Base-by-base conservation (phyloP, 345 rosid genomes). In the Reutealis trisperma region DNA sequence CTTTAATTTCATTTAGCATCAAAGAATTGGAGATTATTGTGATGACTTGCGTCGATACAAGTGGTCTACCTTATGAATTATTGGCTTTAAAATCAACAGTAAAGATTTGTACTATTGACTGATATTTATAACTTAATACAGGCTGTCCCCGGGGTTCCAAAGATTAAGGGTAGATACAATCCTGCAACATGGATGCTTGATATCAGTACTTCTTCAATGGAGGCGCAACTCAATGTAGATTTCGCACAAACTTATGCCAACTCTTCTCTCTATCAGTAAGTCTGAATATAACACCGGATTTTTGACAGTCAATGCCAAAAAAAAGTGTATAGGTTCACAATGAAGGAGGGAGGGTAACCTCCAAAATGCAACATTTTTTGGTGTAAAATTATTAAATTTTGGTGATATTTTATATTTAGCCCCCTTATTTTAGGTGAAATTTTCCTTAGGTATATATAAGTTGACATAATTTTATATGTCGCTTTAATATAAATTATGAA, bases 141-240 rank as follows among this genome's bases (percentile, higher is more conserved):
- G 97, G 92, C 90, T 51, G 67, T 94, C 34, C 90, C 85, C 25
- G 97, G 96, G 27, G 91, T 94, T 83, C 83, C 93, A 0, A 88
- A 87, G 84, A 91, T 92, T 67, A 85, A 72, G 66, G 90, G 88
- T 4, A 93, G 96, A 57, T 82, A 84, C 81, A 94, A 94, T 81
- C 98, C 98, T 12, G 98, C 98, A 13, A 91, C 98, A 51, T 94
- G 98, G 98, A 92, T 92, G 98, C 94, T 94, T 64, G 97, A 94
- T 7, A 84, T 94, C 67, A 94, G 83, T 54, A 63, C 91, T 65
- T 79, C 91, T 21, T 69, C 92, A 63, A 78, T 91, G 72, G 98
- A 94, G 89, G 67, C 87, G 78, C 92, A 86, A 77, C 78, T 92
- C 73, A 76, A 69, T n/a, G 74, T 91, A 9, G 96, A 91, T 84